A percentile compares a stretch with the other conserved stretches of the same genome.
phyloP scores from a whole-genome alignment of 164 flowering plant species.

The Nelumbo lutea region DNA sequence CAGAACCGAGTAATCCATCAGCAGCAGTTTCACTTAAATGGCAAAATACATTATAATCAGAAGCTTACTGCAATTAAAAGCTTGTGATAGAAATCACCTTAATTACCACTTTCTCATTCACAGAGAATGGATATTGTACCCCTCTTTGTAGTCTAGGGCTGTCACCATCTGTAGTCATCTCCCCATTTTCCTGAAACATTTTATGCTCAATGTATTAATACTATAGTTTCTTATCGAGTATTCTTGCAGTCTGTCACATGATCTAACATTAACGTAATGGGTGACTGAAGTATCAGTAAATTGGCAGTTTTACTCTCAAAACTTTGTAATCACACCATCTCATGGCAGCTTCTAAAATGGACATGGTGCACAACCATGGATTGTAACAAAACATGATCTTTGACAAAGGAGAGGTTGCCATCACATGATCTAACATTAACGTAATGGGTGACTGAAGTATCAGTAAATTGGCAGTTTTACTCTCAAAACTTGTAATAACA shows the following conservation, averaged over 20 bases:
- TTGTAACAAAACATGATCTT: no score
- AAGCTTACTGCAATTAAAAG: neutral
- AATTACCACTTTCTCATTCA: slow-evolving; percentile 83
- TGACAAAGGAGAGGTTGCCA: no score
- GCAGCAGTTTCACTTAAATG: neutral
- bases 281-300: neutral
- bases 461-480: no score
- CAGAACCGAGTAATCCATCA: slow-evolving; percentile 21
- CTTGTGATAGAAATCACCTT: slow-evolving; percentile 42
- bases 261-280: neutral
- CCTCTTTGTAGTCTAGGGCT: slow-evolving; percentile 38
- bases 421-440: neutral
- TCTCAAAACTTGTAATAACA: no score
- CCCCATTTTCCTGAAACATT: slow-evolving; percentile 72
- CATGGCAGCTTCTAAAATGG: no score
- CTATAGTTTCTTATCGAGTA: neutral
- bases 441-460: neutral
- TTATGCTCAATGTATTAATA: no score
- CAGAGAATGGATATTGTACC: slow-evolving; percentile 88
- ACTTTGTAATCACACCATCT: no score
- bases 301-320: no score
- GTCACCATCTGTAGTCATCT: slow-evolving; percentile 44
- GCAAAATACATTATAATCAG: neutral
- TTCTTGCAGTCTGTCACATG: neutral
- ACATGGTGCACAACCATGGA: no score